Evolutionary conservation across 2,329 filamentous ascomycete species (phyloP).

Genomic region (Rhinocladiella similis): DNA sequence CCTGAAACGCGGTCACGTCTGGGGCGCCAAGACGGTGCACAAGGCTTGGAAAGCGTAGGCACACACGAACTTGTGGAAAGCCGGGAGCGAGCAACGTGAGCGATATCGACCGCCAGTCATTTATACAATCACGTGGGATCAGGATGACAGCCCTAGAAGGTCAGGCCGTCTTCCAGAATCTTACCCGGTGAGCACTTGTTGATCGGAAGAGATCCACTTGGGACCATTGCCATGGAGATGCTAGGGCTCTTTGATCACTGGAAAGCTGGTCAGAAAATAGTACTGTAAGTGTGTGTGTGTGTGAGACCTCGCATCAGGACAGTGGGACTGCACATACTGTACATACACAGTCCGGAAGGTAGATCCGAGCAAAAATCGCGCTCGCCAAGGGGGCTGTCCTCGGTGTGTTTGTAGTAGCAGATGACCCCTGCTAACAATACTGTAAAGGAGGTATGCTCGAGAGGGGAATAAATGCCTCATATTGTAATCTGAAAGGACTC

Average conservation of each 20-base stretch:
- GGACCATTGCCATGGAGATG: background rate
- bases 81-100: no score
- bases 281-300: no score
- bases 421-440: slow-evolving; percentile 1
- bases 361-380: no score
- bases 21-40: slow-evolving; percentile 80
- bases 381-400: no score
- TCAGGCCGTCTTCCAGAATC: slow-evolving; percentile 8
- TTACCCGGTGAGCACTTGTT: slow-evolving; percentile 16
- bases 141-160: background rate
- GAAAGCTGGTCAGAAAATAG: background rate
- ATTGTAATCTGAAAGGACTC: background rate
- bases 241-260: background rate
- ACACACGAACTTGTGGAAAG: no score
- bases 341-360: no score
- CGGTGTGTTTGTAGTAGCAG: no score
- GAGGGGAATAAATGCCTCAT: slow-evolving; percentile 14
- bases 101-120: no score
- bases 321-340: no score
- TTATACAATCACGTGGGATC: background rate
- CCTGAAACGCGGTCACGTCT: slow-evolving; percentile 80
- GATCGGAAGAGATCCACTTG: background rate
- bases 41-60: slow-evolving; percentile 67
- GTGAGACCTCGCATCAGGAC: no score
- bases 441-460: no score